Percentiles rank a stretch among this genome's conserved stretches.
phyloP scores from a whole-genome alignment of 2,329 filamentous ascomycete species.

The Penicillium glabrum region DNA sequence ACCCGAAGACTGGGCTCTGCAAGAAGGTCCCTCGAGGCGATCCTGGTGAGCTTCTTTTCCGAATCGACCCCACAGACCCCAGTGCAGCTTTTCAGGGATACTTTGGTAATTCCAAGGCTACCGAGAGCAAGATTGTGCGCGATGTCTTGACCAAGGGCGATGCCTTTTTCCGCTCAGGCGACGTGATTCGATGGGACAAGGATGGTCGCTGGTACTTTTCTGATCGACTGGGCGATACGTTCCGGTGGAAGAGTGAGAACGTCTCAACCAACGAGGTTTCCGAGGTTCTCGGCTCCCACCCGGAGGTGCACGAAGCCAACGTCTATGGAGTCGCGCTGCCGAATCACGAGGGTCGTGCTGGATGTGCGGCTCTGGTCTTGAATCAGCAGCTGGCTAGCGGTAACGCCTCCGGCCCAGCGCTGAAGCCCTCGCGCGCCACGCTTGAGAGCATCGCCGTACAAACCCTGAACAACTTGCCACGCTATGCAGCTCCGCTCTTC shows the following conservation, averaged over 20 bases:
- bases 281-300: slow-evolving; percentile 68
- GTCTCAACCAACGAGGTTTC: slow-evolving; percentile 80
- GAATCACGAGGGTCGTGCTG: slow-evolving; percentile 65
- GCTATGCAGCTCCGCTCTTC: slow-evolving; percentile 76
- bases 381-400: slow-evolving; percentile 39
- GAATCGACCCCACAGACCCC: slow-evolving; percentile 66
- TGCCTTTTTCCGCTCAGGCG: slow-evolving; percentile 81
- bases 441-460: slow-evolving; percentile 64
- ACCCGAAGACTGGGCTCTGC: slow-evolving; percentile 70
- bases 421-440: slow-evolving; percentile 39
- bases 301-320: slow-evolving; percentile 72
- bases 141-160: slow-evolving; percentile 74
- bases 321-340: slow-evolving; percentile 82
- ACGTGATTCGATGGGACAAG: slow-evolving; percentile 68
- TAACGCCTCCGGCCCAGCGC: slow-evolving; percentile 15
- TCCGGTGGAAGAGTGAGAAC: slow-evolving; percentile 70
- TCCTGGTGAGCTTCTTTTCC: slow-evolving; percentile 73
- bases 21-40: slow-evolving; percentile 58
- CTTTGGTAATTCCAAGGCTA: slow-evolving; percentile 70
- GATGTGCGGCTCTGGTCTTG: slow-evolving; percentile 72
- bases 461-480: slow-evolving; percentile 60
- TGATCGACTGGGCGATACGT: slow-evolving; percentile 61
- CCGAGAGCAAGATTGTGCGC: slow-evolving; percentile 70
- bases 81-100: slow-evolving; percentile 75
- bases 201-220: slow-evolving; percentile 77